Percentiles rank a stretch among this genome's conserved stretches.
These are phyloP conservation scores for Cryptosporidium parvum DNA, from an alignment of 169 alveolate species.

Conservation along the genomic window DNA sequence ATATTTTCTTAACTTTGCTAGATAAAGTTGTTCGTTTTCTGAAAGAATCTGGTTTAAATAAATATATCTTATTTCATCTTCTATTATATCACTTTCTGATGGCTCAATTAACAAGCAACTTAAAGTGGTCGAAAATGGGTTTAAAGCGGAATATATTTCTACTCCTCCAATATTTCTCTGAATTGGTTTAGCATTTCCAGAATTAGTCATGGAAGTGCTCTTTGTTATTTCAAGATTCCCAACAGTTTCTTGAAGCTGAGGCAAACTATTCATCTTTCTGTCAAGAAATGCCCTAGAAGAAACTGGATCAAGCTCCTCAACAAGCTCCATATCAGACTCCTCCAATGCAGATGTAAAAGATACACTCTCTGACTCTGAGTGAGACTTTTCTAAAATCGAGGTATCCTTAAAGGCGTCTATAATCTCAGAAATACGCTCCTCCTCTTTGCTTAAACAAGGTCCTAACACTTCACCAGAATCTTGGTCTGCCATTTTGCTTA, in stretches of 20 bases:
- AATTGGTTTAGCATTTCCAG: neutral
- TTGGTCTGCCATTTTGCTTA: slow-evolving; percentile 24
- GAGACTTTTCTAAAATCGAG: slow-evolving; percentile 40
- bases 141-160: slow-evolving; percentile 36
- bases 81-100: slow-evolving; percentile 26
- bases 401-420: slow-evolving; percentile 64
- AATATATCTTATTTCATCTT: slow-evolving; percentile 66
- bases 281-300: neutral
- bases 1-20: slow-evolving; percentile 39
- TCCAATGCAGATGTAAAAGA: slow-evolving; percentile 69
- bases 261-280: slow-evolving; percentile 37
- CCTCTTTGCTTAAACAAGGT: slow-evolving; percentile 29
- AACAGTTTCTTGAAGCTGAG: slow-evolving; percentile 4
- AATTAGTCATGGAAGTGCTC: neutral
- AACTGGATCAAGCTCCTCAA: slow-evolving; percentile 40
- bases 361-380: slow-evolving; percentile 68
- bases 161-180: slow-evolving; percentile 26
- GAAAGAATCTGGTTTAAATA: slow-evolving; percentile 55
- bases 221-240: slow-evolving; percentile 3
- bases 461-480: slow-evolving; percentile 5
- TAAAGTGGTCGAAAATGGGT: slow-evolving; percentile 51
- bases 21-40: slow-evolving; percentile 54
- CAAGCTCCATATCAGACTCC: slow-evolving; percentile 63
- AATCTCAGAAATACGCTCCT: slow-evolving; percentile 44
- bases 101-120: slow-evolving; percentile 64